Conservation (phyloP, 805 yeast genomes). For the Nakazawaea wyomingensis region DNA sequence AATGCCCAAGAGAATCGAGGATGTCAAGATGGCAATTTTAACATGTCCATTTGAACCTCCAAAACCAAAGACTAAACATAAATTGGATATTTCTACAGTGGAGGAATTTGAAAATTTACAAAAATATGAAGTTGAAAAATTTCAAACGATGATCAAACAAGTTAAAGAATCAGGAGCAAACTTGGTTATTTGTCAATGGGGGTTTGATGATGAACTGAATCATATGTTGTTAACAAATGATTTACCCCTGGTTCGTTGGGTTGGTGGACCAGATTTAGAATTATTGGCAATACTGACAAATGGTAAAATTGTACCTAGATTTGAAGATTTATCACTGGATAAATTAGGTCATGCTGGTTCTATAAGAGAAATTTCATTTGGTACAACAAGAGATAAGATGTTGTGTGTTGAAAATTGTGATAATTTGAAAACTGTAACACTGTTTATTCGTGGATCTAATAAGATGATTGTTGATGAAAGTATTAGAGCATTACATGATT, state of each 20-base stretch:
- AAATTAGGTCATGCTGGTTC: constrained; percentile 87
- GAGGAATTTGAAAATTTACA: constrained; percentile 92
- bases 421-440: constrained; percentile 83
- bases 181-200: constrained; percentile 98
- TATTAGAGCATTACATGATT: constrained; percentile 91
- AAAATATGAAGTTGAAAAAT: constrained; percentile 86
- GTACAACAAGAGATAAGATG: constrained; percentile 96
- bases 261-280: constrained; percentile 95
- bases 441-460: constrained; percentile 91
- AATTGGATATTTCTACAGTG: constrained; percentile 86
- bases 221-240: constrained; percentile 83
- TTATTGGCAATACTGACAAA: constrained; percentile 95
- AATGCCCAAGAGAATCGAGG: constrained; percentile 78
- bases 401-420: constrained; percentile 87
- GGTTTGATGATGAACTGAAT: constrained; percentile 98
- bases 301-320: constrained; percentile 95
- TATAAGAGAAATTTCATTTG: constrained; percentile 85
- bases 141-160: constrained; percentile 80
- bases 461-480: constrained; percentile 98
- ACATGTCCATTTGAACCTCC: constrained; percentile 99
- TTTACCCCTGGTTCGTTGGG: constrained; percentile 97
- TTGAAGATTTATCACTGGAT: constrained; percentile 78
- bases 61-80: constrained; percentile 98
- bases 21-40: constrained; percentile 87
- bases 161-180: constrained; percentile 92